Evolutionary conservation across 2,329 filamentous ascomycete species (phyloP), one percentile per base, ranked within the genome.

Genomic region (Aspergillus hiratsukae): DNA sequence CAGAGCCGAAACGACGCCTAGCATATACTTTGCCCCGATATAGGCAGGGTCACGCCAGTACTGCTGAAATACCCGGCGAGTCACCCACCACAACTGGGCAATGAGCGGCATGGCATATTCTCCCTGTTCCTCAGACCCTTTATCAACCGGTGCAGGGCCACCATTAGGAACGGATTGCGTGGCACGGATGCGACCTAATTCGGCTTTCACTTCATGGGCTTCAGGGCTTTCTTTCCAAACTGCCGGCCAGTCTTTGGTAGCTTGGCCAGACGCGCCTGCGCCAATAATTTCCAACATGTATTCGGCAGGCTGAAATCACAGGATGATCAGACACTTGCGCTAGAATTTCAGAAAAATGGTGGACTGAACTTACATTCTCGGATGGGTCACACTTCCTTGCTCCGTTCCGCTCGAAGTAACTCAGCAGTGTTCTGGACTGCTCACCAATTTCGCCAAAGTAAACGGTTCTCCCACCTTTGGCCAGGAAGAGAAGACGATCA

Each of bases 101-200:
- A 59, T 65, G 67, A 93, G 90, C 0, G 88, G 83, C 29, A 89
- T 88, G 2, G 91, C 91, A 60, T 93, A 95, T 69, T 94, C 89
- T 83, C 86, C 63, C 71, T 76, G 29, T 78, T 80, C 55, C 79
- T 56, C 80, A 10, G 43, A 86, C 35, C 90, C 51, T 49, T 72
- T 63, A 7, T 72, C 72, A 11, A 31, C 10, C 9, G 10, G 10
- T 31, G 29, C 29, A 4, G 29, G 9, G 65, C 45, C 68, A n/a
- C 3, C 23, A 64, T 53, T 48, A 41, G 56, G 27, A 37, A 63
- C 48, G 64, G 78, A 56, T 60, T 76, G 70, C 29, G 81, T 72
- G 23, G 73, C 70, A 67, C 83, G 81, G 53, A 88, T 82, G 14
- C 73, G 74, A 61, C 83, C 77, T 14, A 89, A 75, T 66, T 88